Conservation (phyloP, 495 filamentous ascomycete genomes). For the Penicillium samsonianum region DNA sequence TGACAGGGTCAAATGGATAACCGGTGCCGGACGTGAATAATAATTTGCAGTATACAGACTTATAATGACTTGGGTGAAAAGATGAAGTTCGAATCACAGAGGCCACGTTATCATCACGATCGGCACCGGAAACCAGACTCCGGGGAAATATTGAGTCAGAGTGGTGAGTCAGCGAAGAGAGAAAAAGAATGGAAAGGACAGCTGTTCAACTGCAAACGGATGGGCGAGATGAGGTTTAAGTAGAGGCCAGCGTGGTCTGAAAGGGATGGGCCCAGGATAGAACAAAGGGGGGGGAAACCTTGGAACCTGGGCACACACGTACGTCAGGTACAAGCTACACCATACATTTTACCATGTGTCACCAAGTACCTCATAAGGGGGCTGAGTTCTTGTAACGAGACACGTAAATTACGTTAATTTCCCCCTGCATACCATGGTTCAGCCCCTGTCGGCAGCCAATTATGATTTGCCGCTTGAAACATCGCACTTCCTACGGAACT, state of each 20-base stretch:
- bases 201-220: constrained; percentile 24
- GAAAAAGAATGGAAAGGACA: constrained; percentile 37
- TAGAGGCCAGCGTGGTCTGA: constrained; percentile 52
- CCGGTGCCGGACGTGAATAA: constrained; percentile 25
- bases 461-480: neutral
- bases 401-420: constrained; percentile 11
- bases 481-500: neutral
- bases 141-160: constrained; percentile 12
- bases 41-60: constrained; percentile 8
- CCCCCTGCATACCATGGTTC: constrained; percentile 30
- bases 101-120: constrained; percentile 46
- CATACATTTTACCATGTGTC: constrained; percentile 12
- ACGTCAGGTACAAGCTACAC: constrained; percentile 6
- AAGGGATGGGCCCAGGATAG: constrained; percentile 2
- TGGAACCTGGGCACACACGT: constrained; percentile 5
- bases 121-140: constrained; percentile 30
- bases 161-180: constrained; percentile 28
- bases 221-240: constrained; percentile 32
- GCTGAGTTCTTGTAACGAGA: constrained; percentile 7
- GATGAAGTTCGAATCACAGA: constrained; percentile 12
- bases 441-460: neutral
- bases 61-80: constrained; percentile 9
- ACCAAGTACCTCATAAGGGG: constrained; percentile 1
- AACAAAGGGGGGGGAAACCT: constrained; percentile 6
- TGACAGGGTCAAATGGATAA: constrained; percentile 21